Evolutionary conservation across 441 rosid genomes (phyloP).

Genomic region (Croton laevigatus): DNA sequence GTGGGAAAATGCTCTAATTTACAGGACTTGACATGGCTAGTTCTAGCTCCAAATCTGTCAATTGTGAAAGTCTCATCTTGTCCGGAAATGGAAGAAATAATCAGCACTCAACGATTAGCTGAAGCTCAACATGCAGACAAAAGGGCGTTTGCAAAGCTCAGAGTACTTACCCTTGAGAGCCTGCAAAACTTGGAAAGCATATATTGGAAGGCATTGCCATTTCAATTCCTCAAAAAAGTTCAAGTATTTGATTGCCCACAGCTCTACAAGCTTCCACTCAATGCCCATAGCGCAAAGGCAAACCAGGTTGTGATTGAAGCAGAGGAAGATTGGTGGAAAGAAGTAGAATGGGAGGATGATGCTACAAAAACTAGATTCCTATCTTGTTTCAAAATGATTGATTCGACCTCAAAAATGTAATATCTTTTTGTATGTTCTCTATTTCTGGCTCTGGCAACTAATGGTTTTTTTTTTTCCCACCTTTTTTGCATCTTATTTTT

Average conservation of each 20-base stretch:
- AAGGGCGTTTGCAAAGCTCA: background rate
- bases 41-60: constrained; percentile 2
- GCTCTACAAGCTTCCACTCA: constrained; percentile 10
- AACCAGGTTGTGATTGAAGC: background rate
- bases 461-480: no score
- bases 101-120: background rate
- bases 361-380: background rate
- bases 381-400: background rate
- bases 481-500: no score
- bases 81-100: background rate
- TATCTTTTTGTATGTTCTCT: background rate
- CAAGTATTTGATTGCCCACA: background rate
- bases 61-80: background rate
- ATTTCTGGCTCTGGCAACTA: no score
- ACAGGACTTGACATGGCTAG: constrained; percentile 1
- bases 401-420: background rate
- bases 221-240: background rate
- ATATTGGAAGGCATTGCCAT: constrained; percentile 1
- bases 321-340: constrained; percentile 1
- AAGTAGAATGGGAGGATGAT: constrained; percentile 10
- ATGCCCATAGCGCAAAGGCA: background rate
- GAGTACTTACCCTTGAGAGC: background rate
- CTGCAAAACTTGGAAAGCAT: background rate
- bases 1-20: background rate
- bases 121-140: background rate